A percentile compares a stretch with the other conserved stretches of the same genome.
Conservation (phyloP, 345 rosid genomes). For the Rhodamnia argentea region DNA sequence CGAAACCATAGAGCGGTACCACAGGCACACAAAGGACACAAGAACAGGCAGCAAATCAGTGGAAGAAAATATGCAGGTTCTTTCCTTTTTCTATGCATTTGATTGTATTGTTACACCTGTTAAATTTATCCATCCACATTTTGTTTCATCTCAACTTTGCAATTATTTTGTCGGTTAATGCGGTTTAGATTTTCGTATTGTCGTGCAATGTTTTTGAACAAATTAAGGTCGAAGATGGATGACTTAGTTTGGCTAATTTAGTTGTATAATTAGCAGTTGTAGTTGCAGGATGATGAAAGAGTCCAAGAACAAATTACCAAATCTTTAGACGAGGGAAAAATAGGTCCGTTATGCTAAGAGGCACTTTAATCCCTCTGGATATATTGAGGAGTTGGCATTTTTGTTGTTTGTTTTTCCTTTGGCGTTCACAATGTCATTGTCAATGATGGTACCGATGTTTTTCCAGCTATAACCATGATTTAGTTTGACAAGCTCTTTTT, state of each 20-base stretch:
- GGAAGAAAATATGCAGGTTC: slow-evolving; percentile 21
- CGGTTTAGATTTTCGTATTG: neutral
- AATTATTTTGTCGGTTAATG: neutral
- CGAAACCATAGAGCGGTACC: slow-evolving; percentile 18
- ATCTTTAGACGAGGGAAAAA: neutral
- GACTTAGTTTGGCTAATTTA: neutral
- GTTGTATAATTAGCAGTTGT: neutral
- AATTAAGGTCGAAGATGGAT: neutral
- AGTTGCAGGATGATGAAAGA: neutral
- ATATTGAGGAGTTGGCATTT: neutral
- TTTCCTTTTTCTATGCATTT: neutral
- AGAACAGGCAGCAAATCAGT: neutral
- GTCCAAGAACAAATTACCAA: neutral
- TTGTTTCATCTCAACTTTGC: neutral
- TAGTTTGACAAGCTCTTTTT: neutral
- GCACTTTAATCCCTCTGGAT: neutral
- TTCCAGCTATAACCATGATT: neutral
- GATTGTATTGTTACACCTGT: neutral
- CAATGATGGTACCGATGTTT: neutral
- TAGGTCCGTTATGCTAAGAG: neutral
- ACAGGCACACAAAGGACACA: slow-evolving; percentile 15
- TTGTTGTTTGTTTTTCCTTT: neutral
- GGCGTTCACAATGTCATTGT: neutral
- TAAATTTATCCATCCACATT: neutral
- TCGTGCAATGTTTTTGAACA: neutral